Evolutionary conservation across 345 rosid species (phyloP), one percentile per base, ranked within the genome.

Genomic region (Noccaea bulbosa): DNA sequence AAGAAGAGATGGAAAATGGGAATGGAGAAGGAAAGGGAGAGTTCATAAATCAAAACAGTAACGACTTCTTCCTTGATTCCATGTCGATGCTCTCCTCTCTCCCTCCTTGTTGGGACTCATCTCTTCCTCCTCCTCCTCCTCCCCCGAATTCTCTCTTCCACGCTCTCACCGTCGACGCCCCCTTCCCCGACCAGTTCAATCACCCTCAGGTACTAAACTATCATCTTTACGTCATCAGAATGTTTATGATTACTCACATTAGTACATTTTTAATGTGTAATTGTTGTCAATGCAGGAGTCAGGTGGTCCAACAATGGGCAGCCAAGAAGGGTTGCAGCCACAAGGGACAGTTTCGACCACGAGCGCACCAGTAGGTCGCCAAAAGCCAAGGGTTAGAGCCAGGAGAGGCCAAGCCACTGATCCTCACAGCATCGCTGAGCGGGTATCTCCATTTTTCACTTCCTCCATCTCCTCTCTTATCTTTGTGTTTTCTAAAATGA

Each of bases 391-490:
- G 62, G 88, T 88, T n/a, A 78, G 99, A 75, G 99, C 99, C 16
- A 74, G 98, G 67, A 84, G 99, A 80, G 99, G 99, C 59, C 99
- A 94, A 83, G 99, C 99, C 30, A 94, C 99, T 17, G 99, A 91
- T 67, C 99, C 99, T 32, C 99, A 94, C 58, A 94, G 99, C 72
- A 91, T 94, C 17, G 99, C 99, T 52, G 99, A 94, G 73, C 70
- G 99, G 56, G 99, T 94, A 85, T 47, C 45, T 58, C 48, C 47
- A 4, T 62, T 5, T 3, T 47, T 46, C 12, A 14, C 17, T 11
- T 14, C 41, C 7, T 34, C 2, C 24, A 44, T 44, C 24, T 1
- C 33, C 8, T 67, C 2, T 45, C 33, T 27, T 57, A 2, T 50
- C 38, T 34, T 9, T 20, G 8, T 16, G 22, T 12, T 76, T 67